phyloP scores from a whole-genome alignment of 192 early-diverging fungal genomes.

The Coemansia asiatica region DNA sequence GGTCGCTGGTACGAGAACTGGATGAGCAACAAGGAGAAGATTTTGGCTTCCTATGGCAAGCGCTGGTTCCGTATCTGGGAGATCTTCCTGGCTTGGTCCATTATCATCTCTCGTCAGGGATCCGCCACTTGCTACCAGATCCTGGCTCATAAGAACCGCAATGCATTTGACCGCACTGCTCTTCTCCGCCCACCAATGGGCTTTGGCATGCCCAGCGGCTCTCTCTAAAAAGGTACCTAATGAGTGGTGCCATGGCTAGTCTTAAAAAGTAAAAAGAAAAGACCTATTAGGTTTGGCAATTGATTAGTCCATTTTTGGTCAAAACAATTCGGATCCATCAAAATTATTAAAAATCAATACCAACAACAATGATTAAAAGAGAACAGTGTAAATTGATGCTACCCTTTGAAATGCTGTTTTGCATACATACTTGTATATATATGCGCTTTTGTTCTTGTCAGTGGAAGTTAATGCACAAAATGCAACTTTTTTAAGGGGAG shows the following conservation, averaged over 20 bases:
- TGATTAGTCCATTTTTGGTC: too few relatives aligned
- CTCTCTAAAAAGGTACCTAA: not conserved
- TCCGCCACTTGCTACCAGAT: constrained; percentile 97
- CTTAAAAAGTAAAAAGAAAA: not conserved
- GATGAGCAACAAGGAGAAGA: constrained; percentile 87
- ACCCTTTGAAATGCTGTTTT: too few relatives aligned
- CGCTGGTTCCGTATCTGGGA: constrained; percentile 95
- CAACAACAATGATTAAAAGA: too few relatives aligned
- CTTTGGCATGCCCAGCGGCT: constrained; percentile 33
- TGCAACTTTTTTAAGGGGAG: too few relatives aligned
- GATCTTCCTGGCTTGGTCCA: constrained; percentile 97
- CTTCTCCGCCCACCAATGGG: constrained; percentile 54
- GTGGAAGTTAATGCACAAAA: too few relatives aligned
- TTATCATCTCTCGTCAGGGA: constrained; percentile 94
- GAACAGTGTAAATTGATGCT: too few relatives aligned
- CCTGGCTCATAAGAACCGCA: constrained; percentile 95
- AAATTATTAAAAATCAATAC: too few relatives aligned
- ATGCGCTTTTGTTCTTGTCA: too few relatives aligned
- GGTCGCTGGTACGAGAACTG: constrained; percentile 98
- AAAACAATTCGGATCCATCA: too few relatives aligned
- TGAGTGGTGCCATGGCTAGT: too few relatives aligned
- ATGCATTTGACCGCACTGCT: constrained; percentile 83
- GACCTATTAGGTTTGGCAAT: too few relatives aligned
- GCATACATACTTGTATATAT: too few relatives aligned
- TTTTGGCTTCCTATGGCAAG: constrained; percentile 83